Percentiles rank a stretch among this genome's conserved stretches.
Conservation (phyloP, 805 yeast species). For the Candida pseudofarinosa region DNA sequence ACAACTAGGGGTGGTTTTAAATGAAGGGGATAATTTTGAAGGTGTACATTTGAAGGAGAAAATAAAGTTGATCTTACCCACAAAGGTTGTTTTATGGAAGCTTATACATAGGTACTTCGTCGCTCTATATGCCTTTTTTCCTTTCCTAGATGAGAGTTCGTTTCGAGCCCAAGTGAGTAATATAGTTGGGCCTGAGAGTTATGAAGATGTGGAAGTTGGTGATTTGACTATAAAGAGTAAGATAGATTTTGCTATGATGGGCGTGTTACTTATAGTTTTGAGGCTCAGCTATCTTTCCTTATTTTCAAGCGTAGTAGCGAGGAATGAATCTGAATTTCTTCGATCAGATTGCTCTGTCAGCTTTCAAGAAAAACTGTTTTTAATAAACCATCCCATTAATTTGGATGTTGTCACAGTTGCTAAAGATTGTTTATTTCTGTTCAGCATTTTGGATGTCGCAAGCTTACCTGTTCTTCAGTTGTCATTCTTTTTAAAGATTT, state of each 20-base stretch:
- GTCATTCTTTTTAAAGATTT: conserved; percentile 47
- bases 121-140: conserved; percentile 41
- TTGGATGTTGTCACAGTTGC: conserved; percentile 29
- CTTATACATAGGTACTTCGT: conserved; percentile 39
- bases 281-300: conserved; percentile 32
- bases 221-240: conserved; percentile 20
- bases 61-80: conserved; percentile 36
- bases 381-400: conserved; percentile 26
- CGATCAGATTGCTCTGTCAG: conserved; percentile 11
- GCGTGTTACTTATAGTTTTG: conserved; percentile 28
- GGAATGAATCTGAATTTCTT: conserved; percentile 21
- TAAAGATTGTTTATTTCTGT: conserved; percentile 32
- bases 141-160: conserved; percentile 35
- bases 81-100: conserved; percentile 30
- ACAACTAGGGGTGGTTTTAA: conserved; percentile 24
- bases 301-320: conserved; percentile 23
- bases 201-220: conserved; percentile 5
- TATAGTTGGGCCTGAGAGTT: conserved; percentile 5
- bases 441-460: conserved; percentile 32
- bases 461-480: conserved; percentile 53
- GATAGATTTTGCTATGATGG: conserved; percentile 31
- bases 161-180: conserved; percentile 18
- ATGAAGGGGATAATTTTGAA: conserved; percentile 24
- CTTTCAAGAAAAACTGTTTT: conserved; percentile 20
- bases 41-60: conserved; percentile 21